These are phyloP conservation scores for Ramularia endophylla DNA, from an alignment of 2,329 filamentous ascomycete species.

Conservation along the genomic window DNA sequence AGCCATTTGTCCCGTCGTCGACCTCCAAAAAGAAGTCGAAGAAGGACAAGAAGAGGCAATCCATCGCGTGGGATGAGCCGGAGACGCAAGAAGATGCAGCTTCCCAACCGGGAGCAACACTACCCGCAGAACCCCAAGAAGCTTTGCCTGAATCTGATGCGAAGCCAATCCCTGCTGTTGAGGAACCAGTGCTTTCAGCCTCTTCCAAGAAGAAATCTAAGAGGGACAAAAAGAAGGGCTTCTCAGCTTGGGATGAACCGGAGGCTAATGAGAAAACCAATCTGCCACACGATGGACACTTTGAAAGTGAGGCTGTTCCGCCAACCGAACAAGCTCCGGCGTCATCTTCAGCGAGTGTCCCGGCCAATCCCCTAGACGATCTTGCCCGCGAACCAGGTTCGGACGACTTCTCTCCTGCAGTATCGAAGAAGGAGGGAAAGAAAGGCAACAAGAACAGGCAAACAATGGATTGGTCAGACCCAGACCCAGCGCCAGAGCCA, in stretches of 20 bases:
- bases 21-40: slow-evolving; percentile 32
- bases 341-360: background rate
- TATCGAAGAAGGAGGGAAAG: slow-evolving; percentile 20
- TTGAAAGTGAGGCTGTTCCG: too few relatives aligned
- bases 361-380: background rate
- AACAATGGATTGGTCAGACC: slow-evolving; percentile 1
- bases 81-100: background rate
- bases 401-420: background rate
- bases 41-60: slow-evolving; percentile 34
- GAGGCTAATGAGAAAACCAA: too few relatives aligned
- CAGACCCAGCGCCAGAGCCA: background rate
- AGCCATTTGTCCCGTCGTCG: slow-evolving; percentile 2
- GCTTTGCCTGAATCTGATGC: too few relatives aligned
- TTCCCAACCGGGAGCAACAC: too few relatives aligned
- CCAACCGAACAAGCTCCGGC: too few relatives aligned
- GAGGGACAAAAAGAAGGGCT: slow-evolving; percentile 18
- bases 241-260: slow-evolving; percentile 5
- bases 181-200: too few relatives aligned
- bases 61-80: slow-evolving; percentile 5
- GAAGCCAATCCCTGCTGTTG: too few relatives aligned
- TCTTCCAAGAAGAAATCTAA: slow-evolving; percentile 26
- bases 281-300: too few relatives aligned
- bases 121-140: too few relatives aligned
- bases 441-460: slow-evolving; percentile 14
- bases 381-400: background rate